Evolutionary conservation across 805 yeast species (phyloP), one percentile per base, ranked within the genome.

Genomic region (Saccharomyces kudriavzevii): DNA sequence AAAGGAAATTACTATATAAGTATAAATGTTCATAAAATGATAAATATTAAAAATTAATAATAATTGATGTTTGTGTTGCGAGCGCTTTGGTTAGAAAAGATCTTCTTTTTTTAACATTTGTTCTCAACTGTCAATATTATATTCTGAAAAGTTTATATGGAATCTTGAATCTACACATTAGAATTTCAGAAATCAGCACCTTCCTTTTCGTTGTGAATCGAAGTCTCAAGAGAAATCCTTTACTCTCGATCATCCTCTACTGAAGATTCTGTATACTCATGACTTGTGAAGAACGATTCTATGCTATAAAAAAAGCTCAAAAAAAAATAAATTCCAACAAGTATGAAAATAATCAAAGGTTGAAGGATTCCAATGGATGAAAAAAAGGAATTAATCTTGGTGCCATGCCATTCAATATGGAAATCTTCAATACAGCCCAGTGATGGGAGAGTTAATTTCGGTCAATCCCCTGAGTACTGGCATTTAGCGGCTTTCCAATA

Each of bases 391-490:
- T 62, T 81, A 17, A 73, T 81, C 11, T 70, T 81, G 5, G 77
- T 81, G 0, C 83, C 85, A n/a, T 78, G 89, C 50, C 89, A 84
- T 59, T 77, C 84, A 0, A 76, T 84, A 1, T 84, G 87, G 87
- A 74, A 71, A 50, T 53, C 52, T 14, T 49, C 49, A 28, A 40
- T 31, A 47, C 49, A 53, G 27, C 28, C 45, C 5, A 49, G 51
- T 17, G 29, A 31, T 25, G 66, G 68, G 8, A 4, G 24, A 1
- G 69, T 65, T 1, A 72, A 76, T 9, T 60, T 71, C 5, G 91
- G 91, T 0, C 69, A 70, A 20, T 52, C 57, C 3, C 66, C 74
- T 10, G 67, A 66, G 1, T 88, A 86, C 58, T 89, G 96, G 96
- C 60, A 60, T 22, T 64, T 88, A 50, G 90, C 81, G 10, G 70